Evolutionary conservation across 176 grass and related monocot genomes (phyloP).

Genomic region (Alopecurus myosuroides): DNA sequence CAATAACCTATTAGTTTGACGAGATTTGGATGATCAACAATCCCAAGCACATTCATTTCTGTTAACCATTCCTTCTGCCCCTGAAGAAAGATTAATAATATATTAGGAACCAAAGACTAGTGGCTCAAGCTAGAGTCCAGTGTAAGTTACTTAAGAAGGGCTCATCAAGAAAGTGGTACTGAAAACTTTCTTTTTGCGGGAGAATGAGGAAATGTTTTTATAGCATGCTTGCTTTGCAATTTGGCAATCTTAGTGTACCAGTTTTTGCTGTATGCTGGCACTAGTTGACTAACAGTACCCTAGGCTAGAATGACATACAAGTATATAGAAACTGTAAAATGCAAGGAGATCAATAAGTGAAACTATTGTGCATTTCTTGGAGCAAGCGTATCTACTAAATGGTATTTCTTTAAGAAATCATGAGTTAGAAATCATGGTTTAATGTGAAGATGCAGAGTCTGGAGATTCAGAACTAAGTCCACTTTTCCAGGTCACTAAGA

Average conservation of each 20-base stretch:
- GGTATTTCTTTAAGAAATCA: not conserved
- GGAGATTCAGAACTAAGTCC: not conserved
- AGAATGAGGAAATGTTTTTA: not conserved
- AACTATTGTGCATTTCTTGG: not conserved
- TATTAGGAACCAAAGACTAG: conserved; percentile 13
- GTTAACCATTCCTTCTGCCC: conserved; percentile 98
- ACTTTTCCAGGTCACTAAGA: no score
- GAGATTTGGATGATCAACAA: conserved; percentile 89
- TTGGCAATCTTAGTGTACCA: not conserved
- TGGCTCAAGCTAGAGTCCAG: conserved; percentile 15
- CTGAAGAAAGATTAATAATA: conserved; percentile 40
- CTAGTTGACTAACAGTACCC: not conserved
- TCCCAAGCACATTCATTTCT: conserved; percentile 94
- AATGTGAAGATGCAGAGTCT: not conserved
- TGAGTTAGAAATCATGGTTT: not conserved
- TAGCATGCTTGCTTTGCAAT: not conserved
- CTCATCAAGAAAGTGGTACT: not conserved
- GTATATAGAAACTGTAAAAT: not conserved
- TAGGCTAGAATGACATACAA: not conserved
- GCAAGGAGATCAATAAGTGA: not conserved
- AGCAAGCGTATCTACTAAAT: not conserved
- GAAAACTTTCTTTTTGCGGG: no score
- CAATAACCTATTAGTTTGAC: conserved; percentile 98
- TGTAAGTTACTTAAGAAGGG: not conserved
- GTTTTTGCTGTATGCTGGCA: not conserved